Evolutionary conservation across 2,329 filamentous ascomycete species (phyloP), one percentile per base, ranked within the genome.

Genomic region (Juglanconis juglandina): DNA sequence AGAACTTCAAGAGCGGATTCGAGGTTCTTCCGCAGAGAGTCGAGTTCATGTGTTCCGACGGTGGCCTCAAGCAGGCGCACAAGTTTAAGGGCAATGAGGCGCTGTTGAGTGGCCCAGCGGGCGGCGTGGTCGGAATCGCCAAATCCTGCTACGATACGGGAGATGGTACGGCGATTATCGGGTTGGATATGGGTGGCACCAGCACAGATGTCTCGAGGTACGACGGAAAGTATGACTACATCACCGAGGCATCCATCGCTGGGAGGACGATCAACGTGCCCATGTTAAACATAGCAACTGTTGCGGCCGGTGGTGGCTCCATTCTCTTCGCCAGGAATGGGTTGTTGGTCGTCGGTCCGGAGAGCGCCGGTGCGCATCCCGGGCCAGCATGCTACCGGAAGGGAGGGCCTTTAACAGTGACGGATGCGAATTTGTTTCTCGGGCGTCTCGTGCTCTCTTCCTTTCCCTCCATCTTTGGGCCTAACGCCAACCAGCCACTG

Each of bases 241-340:
- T 91, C 11, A 89, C 90, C 59, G 87, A 89, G 64, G 88, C 86
- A 1, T 89, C 87, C 1, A 86, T 88, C 4, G 87, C 87, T 0
- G 86, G 87, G 33, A 84, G 90, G 1, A 87, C 87, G 0, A 89
- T 91, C 11, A 87, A 89, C 62, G 87, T 84, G 2, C 88, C 88
- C 0, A 88, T 90, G 67, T 78, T 91, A 1, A 88, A 91, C 66
- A 91, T 91, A 72, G 90, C 89, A 70, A 91, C 88, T 0, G 88
- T 91, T 2, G 78, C 78, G 7, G 78, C 78, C 17, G 78, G 78
- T 3, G 80, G 80, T 42, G 80, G 80, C 6, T 79, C 75, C 1
- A 77, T 80, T 5, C 74, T 91, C 1, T 85, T 87, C 64, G 90
- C 85, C 76, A 81, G 82, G 55, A 91, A 91, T 60, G 88, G 89